Percentiles rank a stretch among this genome's conserved stretches.
phyloP scores from a whole-genome alignment of 148 eudicot species.

The Talinum fruticosum region DNA sequence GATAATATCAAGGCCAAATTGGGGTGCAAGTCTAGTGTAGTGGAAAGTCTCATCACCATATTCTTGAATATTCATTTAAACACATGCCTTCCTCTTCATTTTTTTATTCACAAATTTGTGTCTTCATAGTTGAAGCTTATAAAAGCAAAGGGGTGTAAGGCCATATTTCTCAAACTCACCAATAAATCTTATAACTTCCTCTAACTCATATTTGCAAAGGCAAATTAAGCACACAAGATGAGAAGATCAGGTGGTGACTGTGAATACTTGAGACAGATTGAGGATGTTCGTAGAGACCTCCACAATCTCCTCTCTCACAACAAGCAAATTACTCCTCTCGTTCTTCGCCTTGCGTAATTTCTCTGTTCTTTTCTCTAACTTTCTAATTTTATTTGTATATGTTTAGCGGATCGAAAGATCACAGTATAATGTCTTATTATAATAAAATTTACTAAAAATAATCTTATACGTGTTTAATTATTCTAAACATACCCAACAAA shows the following conservation, averaged over 20 bases:
- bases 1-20: no score
- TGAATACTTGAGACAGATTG: conserved; percentile 51
- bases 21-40: no score
- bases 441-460: no score
- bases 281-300: conserved; percentile 59
- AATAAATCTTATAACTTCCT: background rate
- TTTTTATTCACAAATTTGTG: background rate
- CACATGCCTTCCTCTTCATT: background rate
- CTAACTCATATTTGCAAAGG: no score
- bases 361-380: background rate
- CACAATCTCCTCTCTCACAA: conserved; percentile 49
- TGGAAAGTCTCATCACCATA: no score
- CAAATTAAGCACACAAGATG: background rate
- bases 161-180: background rate
- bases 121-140: background rate
- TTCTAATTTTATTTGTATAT: no score
- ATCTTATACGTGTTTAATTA: background rate
- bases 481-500: background rate
- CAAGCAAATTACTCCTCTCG: conserved; percentile 71
- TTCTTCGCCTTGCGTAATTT: conserved; percentile 81
- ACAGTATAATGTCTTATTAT: no score
- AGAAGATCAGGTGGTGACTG: conserved; percentile 20
- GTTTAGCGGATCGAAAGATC: no score
- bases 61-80: background rate
- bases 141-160: background rate